Conservation (phyloP, 176 grass and related monocot species). For the Carex parvula region DNA sequence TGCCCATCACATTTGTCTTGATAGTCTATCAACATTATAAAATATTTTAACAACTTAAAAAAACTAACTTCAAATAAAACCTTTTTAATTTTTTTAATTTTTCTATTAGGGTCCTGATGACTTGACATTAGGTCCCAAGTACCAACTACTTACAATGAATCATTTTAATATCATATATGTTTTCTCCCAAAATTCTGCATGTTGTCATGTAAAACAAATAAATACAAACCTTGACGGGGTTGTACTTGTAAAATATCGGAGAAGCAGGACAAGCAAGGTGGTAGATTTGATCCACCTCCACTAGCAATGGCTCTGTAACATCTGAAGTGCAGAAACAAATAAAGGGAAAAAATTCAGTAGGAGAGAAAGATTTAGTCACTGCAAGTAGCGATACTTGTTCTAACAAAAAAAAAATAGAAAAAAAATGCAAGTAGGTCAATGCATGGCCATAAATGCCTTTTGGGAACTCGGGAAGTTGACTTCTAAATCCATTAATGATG, state of each 20-base stretch:
- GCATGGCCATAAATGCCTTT: background rate
- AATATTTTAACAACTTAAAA: constrained; percentile 2
- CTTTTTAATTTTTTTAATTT: background rate
- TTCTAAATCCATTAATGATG: background rate
- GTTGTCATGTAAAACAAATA: constrained; percentile 6
- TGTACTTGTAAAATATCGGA: constrained; percentile 99
- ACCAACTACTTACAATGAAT: background rate
- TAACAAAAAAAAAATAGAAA: background rate
- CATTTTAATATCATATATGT: constrained; percentile 7
- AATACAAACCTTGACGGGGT: constrained; percentile 86
- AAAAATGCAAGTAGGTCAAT: background rate
- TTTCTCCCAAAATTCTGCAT: background rate
- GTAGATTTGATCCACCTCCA: constrained; percentile 99
- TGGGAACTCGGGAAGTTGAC: constrained; percentile 13
- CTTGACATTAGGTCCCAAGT: background rate
- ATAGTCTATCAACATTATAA: constrained; percentile 62
- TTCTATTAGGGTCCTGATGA: background rate
- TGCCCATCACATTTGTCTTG: constrained; percentile 99
- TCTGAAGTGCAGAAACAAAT: constrained; percentile 44
- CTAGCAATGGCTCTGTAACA: constrained; percentile 82
- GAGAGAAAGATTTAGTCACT: background rate
- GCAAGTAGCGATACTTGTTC: background rate
- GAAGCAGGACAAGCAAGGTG: constrained; percentile 99
- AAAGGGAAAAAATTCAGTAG: background rate
- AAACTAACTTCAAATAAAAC: background rate